These are phyloP conservation scores for Paramecium biaurelia DNA, from an alignment of 73 alveolate species.

Conservation along the genomic window DNA sequence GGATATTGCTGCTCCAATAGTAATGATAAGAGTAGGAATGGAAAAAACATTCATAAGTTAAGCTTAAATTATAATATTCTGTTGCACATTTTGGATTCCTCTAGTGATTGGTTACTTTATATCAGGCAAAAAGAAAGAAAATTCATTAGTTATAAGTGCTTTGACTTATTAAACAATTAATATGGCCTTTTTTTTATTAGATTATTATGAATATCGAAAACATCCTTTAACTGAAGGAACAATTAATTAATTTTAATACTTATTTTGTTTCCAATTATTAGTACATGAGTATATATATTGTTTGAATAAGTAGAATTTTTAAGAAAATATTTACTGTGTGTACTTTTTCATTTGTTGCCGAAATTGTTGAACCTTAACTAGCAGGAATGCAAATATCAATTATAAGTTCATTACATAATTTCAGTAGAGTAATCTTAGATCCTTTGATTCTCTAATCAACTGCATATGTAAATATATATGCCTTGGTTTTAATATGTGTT, in stretches of 20 bases:
- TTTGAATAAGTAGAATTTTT: neutral
- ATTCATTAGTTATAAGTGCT: neutral
- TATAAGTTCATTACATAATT: neutral
- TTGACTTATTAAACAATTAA: constrained; percentile 30
- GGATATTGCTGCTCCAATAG: constrained; percentile 25
- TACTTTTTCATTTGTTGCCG: constrained; percentile 21
- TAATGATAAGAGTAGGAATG: constrained; percentile 15
- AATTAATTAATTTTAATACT: neutral
- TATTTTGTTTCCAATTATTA: neutral
- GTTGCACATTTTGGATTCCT: constrained; percentile 35
- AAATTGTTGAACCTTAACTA: constrained; percentile 20
- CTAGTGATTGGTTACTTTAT: neutral
- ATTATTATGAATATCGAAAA: neutral
- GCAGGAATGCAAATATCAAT: constrained; percentile 36
- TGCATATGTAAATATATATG: neutral
- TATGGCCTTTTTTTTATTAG: neutral
- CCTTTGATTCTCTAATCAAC: neutral
- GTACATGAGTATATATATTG: constrained; percentile 34
- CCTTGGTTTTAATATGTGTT: neutral
- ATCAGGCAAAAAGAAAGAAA: constrained; percentile 38
- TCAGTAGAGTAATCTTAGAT: constrained; percentile 1
- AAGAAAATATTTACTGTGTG: neutral
- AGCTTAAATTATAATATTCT: neutral
- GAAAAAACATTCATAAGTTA: neutral
- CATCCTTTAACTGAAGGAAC: neutral